Conservation (phyloP, 805 yeast species). For the Monosporozyma yasuniensis region DNA sequence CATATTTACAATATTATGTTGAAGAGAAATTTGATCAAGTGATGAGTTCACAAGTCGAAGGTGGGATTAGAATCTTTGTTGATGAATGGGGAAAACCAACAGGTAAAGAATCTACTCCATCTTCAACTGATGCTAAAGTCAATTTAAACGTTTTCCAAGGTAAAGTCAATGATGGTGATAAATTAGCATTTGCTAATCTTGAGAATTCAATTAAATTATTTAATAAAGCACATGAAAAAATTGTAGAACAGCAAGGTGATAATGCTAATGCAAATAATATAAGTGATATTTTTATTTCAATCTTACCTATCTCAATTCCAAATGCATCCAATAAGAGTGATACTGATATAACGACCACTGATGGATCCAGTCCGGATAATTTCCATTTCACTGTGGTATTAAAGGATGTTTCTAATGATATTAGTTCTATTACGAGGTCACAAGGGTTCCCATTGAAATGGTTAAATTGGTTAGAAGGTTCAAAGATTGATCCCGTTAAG, state of each 20-base stretch:
- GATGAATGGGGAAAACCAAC: slow-evolving; percentile 40
- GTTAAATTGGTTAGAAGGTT: slow-evolving; percentile 73
- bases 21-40: slow-evolving; percentile 50
- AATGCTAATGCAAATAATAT: slow-evolving; percentile 14
- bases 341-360: slow-evolving; percentile 29
- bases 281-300: slow-evolving; percentile 62
- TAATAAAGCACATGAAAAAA: slow-evolving; percentile 26
- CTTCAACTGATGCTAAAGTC: not conserved
- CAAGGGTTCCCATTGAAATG: slow-evolving; percentile 87
- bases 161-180: slow-evolving; percentile 73
- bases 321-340: slow-evolving; percentile 11
- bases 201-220: slow-evolving; percentile 55
- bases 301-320: slow-evolving; percentile 46
- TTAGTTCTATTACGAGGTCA: slow-evolving; percentile 65
- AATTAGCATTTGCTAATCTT: slow-evolving; percentile 78
- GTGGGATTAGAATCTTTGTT: slow-evolving; percentile 57
- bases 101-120: slow-evolving; percentile 12
- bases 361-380: slow-evolving; percentile 36
- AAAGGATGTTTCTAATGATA: slow-evolving; percentile 69
- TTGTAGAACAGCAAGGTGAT: slow-evolving; percentile 18
- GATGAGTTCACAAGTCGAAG: slow-evolving; percentile 63
- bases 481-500: slow-evolving; percentile 7
- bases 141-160: slow-evolving; percentile 64
- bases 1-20: slow-evolving; percentile 33
- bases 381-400: slow-evolving; percentile 71